Conservation (phyloP, 345 rosid genomes). For the Camelina neglecta region DNA sequence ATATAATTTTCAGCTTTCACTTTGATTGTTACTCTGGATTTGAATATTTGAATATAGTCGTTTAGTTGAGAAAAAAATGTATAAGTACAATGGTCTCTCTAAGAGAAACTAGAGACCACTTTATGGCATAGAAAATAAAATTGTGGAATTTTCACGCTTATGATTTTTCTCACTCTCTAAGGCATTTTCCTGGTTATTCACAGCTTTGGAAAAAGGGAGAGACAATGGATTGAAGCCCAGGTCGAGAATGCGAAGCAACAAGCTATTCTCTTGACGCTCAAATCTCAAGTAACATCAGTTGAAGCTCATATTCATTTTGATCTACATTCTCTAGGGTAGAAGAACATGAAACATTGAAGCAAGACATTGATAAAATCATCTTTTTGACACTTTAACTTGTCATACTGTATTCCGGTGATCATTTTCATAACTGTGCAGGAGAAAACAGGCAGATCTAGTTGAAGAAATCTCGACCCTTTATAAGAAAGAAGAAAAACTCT, state of each 20-base stretch:
- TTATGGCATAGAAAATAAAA: not conserved
- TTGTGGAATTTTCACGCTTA: slow-evolving; percentile 4
- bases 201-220: slow-evolving; percentile 96
- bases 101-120: not conserved
- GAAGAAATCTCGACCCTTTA: slow-evolving; percentile 84
- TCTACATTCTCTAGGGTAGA: slow-evolving; percentile 88
- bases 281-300: slow-evolving; percentile 86
- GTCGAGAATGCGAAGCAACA: slow-evolving; percentile 97
- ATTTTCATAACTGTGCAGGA: slow-evolving; percentile 52
- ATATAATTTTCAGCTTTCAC: slow-evolving; percentile 22
- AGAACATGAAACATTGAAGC: slow-evolving; percentile 2
- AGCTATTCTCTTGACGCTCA: slow-evolving; percentile 79
- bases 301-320: slow-evolving; percentile 98
- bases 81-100: slow-evolving; percentile 13
- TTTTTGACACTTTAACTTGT: not conserved
- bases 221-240: slow-evolving; percentile 99
- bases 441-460: slow-evolving; percentile 84
- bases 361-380: not conserved
- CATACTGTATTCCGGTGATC: slow-evolving; percentile 11
- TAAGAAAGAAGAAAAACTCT: slow-evolving; percentile 82
- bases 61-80: not conserved
- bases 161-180: slow-evolving; percentile 12
- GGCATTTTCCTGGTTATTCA: slow-evolving; percentile 25
- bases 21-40: not conserved
- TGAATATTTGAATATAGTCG: not conserved